A percentile compares a stretch with the other conserved stretches of the same genome.
phyloP scores from a whole-genome alignment of 805 yeast species.

The Ogataea naganishii region DNA sequence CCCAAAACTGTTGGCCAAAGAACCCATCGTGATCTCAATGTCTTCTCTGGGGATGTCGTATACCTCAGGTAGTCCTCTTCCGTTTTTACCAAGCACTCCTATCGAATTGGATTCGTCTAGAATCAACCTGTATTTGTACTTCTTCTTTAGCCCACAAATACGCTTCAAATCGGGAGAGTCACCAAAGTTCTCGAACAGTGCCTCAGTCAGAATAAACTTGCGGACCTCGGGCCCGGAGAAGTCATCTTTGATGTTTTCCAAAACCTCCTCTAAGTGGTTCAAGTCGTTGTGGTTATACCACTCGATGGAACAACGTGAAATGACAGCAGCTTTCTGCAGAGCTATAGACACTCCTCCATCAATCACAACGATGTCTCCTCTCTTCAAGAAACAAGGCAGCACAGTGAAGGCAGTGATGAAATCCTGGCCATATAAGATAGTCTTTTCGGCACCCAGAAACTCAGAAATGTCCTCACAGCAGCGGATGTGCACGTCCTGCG shows the following conservation, averaged over 20 bases:
- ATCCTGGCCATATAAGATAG: conserved; percentile 90
- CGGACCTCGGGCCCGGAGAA: conserved; percentile 75
- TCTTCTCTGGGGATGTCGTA: conserved; percentile 59
- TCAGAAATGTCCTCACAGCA: conserved; percentile 67
- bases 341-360: conserved; percentile 72
- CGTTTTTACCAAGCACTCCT: conserved; percentile 78
- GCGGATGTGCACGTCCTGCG: conserved; percentile 82
- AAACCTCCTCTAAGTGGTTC: conserved; percentile 66
- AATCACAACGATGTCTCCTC: conserved; percentile 89
- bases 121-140: conserved; percentile 78
- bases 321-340: conserved; percentile 78
- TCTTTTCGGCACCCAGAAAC: conserved; percentile 68
- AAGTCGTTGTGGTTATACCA: conserved; percentile 85
- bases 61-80: conserved; percentile 80
- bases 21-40: conserved; percentile 80
- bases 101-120: conserved; percentile 83
- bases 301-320: conserved; percentile 79
- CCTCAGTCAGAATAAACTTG: conserved; percentile 88
- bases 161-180: conserved; percentile 65
- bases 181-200: conserved; percentile 73
- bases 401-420: conserved; percentile 81
- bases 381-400: conserved; percentile 85
- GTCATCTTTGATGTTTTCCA: conserved; percentile 51
- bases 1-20: conserved; percentile 74
- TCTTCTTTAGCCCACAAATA: conserved; percentile 65